Base-by-base conservation (phyloP, 2,329 filamentous ascomycete species). In the Epichloe coenophiala region DNA sequence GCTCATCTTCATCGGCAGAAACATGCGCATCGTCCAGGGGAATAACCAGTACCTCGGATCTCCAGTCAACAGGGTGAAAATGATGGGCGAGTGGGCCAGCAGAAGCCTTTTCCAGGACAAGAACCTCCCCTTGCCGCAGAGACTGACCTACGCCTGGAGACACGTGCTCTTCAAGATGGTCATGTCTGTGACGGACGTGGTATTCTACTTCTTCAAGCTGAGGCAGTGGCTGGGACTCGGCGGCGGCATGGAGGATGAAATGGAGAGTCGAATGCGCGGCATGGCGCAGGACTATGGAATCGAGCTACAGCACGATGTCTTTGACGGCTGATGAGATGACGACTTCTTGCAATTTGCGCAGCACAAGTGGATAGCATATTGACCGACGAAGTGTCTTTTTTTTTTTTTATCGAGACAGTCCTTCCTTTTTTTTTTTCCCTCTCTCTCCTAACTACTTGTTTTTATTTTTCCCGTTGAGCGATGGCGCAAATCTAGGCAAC, bases 221-320 rank as follows among this genome's bases (percentile, higher is more conserved):
- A 77, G 81, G 57, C 90, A 97, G 69, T 77, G 79, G 63, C 62
- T 96, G 12, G 86, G 87, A 0, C 66, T 82, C 3, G 88, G 90
- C 0, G 76, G 81, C 9, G 90, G 90, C 0, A 93, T 97, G 86
- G 93, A 97, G 64, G 91, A 96, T 62, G 88, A 91, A 64, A 82
- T 97, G 54, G 93, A 97, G 72, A 77, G 78, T 61, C 78, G 84
- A 58, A 94, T 97, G 89, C 83, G 79, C 67, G 78, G 76, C 51
- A 86, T 96, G 74, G 91, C 90, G 1, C 88, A 86, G 63, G 90
- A 94, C 58, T 89, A 93, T 69, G 93, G 93, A 0, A 80, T 97
- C 3, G 90, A 97, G 66, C 68, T 97, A 57, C 86, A 95, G 63
- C 88, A 94, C 64, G 81, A 83, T 40, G 77, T 95, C 2, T 96